These are phyloP conservation scores for Pichia inconspicua DNA, from an alignment of 1,139 yeast genomes.

Conservation along the genomic window DNA sequence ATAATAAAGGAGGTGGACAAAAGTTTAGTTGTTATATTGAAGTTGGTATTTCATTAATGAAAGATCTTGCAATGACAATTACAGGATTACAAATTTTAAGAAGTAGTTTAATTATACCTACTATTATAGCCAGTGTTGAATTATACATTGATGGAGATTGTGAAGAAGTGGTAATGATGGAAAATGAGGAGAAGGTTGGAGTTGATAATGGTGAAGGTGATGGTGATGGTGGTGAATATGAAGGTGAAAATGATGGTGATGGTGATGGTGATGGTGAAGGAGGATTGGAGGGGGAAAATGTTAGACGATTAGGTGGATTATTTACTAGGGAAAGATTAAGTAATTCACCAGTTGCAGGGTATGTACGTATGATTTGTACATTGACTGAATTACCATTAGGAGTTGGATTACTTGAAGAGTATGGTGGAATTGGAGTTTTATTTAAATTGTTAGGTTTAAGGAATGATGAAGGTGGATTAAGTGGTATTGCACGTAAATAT, in stretches of 20 bases:
- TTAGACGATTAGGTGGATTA: not conserved
- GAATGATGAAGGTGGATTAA: not conserved
- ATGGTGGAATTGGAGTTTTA: constrained; percentile 74
- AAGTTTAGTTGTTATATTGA: constrained; percentile 9
- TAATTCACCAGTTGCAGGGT: constrained; percentile 66
- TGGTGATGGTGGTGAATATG: not conserved
- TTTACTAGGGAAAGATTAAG: constrained; percentile 53
- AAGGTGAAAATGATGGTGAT: not conserved
- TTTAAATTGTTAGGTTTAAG: not conserved
- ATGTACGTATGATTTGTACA: constrained; percentile 69
- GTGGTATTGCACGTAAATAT: not conserved
- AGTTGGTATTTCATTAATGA: constrained; percentile 68
- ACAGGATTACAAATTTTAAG: constrained; percentile 65
- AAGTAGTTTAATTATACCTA: constrained; percentile 74
- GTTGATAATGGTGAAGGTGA: not conserved
- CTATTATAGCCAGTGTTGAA: constrained; percentile 36
- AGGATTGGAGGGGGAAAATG: not conserved
- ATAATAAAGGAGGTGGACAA: constrained; percentile 35
- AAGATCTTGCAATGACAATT: constrained; percentile 50
- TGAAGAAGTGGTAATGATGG: constrained; percentile 30
- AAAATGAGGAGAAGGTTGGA: not conserved
- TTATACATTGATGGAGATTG: constrained; percentile 62
- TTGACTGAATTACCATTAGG: constrained; percentile 58
- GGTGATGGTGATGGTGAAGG: not conserved
- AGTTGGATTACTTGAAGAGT: constrained; percentile 57